Percentiles rank a stretch among this genome's conserved stretches.
Evolutionary conservation across 805 yeast genomes (phyloP).

Genomic region (Metschnikowia santaceciliae): DNA sequence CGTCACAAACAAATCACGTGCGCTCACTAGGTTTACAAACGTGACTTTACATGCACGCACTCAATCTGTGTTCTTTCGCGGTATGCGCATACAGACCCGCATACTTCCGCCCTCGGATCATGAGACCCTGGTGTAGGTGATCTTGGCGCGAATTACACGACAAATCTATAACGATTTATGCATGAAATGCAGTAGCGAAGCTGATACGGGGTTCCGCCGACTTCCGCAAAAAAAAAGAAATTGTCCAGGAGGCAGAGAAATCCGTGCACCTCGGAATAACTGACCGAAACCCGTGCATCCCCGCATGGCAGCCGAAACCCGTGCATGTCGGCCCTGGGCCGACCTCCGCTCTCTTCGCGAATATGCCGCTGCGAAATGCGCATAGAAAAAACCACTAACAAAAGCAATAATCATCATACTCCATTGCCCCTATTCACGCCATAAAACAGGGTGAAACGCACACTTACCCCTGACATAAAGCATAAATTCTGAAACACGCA

Average conservation of each 20-base stretch:
- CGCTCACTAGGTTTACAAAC: too few relatives aligned
- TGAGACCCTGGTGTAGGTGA: neutral
- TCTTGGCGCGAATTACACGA: neutral
- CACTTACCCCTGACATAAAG: too few relatives aligned
- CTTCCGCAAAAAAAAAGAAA: too few relatives aligned
- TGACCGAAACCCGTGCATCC: neutral
- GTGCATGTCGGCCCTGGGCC: neutral
- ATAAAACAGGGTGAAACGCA: too few relatives aligned
- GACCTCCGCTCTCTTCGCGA: slow-evolving; percentile 5
- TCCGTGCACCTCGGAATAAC: too few relatives aligned
- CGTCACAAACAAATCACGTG: too few relatives aligned
- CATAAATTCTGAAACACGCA: too few relatives aligned
- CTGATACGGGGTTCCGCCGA: too few relatives aligned
- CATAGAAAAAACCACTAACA: slow-evolving; percentile 2
- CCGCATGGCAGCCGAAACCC: neutral
- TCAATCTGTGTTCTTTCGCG: neutral
- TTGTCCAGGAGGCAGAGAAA: too few relatives aligned
- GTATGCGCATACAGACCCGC: neutral
- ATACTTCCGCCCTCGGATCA: neutral
- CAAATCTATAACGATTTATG: too few relatives aligned
- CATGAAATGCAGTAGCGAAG: too few relatives aligned
- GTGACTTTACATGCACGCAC: too few relatives aligned
- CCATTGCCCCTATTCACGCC: neutral
- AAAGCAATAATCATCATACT: neutral
- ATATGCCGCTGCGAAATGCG: slow-evolving; percentile 1